Conservation (phyloP, 108 stramenopile species). For the Mayamaea pseudoterrestris region DNA sequence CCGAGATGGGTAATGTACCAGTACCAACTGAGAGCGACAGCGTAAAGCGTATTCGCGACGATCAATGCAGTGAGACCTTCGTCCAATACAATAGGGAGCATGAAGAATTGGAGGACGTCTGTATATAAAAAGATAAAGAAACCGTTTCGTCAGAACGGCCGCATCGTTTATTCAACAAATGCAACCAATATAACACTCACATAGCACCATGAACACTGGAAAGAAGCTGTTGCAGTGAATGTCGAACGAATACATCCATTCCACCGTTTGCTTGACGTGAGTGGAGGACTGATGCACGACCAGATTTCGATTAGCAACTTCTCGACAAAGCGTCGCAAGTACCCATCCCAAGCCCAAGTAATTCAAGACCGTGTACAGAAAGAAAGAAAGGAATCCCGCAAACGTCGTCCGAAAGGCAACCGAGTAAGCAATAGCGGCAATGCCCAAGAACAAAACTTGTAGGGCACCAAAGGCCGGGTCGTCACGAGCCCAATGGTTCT, state of each 20-base stretch:
- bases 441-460: constrained; percentile 67
- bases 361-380: constrained; percentile 36
- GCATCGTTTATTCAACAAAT: neutral
- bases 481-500: constrained; percentile 98
- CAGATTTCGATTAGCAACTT: constrained; percentile 71
- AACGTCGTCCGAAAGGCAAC: constrained; percentile 52
- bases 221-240: constrained; percentile 97
- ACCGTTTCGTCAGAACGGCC: neutral
- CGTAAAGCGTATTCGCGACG: constrained; percentile 84
- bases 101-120: constrained; percentile 91
- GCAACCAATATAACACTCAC: constrained; percentile 28
- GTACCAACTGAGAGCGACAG: constrained; percentile 82
- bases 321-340: constrained; percentile 49
- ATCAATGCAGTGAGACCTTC: constrained; percentile 64
- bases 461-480: constrained; percentile 95
- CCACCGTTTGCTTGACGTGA: constrained; percentile 89
- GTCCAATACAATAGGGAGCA: constrained; percentile 85
- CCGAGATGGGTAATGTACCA: constrained; percentile 96
- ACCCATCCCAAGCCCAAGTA: constrained; percentile 59
- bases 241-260: constrained; percentile 98
- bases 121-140: constrained; percentile 2
- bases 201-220: constrained; percentile 82
- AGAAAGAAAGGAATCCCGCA: constrained; percentile 23
- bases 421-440: constrained; percentile 63
- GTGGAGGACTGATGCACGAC: constrained; percentile 41